Evolutionary conservation across 2,329 filamentous ascomycete genomes (phyloP).

Genomic region (Lasiodiplodia hormozganensis): DNA sequence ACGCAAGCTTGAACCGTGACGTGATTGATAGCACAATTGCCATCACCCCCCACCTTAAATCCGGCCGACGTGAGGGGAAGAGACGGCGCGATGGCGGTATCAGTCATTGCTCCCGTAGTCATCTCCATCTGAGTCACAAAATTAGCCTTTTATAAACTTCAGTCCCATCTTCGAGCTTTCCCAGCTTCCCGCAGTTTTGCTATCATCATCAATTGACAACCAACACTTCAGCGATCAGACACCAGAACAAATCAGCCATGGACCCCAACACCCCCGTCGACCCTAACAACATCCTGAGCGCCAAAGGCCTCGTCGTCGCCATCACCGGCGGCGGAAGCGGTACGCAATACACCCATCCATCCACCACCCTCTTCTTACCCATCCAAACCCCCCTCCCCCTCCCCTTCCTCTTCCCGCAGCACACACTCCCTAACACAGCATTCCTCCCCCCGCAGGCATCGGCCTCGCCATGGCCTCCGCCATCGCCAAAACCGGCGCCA

Average conservation of each 20-base stretch:
- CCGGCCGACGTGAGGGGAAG: not conserved
- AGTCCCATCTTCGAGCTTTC: not conserved
- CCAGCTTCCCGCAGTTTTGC: no score
- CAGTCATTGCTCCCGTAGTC: not conserved
- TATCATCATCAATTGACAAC: not conserved
- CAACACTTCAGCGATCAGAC: not conserved
- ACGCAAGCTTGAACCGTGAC: not conserved
- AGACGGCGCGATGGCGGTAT: not conserved
- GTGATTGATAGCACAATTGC: constrained; percentile 14
- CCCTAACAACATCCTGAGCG: constrained; percentile 47
- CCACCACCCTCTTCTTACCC: not conserved
- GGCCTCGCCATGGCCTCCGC: constrained; percentile 50
- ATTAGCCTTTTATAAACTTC: not conserved
- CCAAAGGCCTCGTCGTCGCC: constrained; percentile 48
- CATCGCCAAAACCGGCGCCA: constrained; percentile 50
- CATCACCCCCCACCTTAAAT: constrained; percentile 13
- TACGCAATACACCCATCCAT: constrained; percentile 34
- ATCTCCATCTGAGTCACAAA: constrained; percentile 1
- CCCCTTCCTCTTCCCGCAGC: constrained; percentile 32
- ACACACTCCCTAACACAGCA: no score
- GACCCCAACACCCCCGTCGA: constrained; percentile 44
- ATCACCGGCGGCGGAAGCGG: constrained; percentile 52
- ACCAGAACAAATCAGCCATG: constrained; percentile 36
- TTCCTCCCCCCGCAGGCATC: no score
- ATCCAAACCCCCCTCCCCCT: not conserved